A percentile compares a stretch with the other conserved stretches of the same genome.
Conservation (phyloP, 352 stramenopile species). For the Phytophthora meadii region DNA sequence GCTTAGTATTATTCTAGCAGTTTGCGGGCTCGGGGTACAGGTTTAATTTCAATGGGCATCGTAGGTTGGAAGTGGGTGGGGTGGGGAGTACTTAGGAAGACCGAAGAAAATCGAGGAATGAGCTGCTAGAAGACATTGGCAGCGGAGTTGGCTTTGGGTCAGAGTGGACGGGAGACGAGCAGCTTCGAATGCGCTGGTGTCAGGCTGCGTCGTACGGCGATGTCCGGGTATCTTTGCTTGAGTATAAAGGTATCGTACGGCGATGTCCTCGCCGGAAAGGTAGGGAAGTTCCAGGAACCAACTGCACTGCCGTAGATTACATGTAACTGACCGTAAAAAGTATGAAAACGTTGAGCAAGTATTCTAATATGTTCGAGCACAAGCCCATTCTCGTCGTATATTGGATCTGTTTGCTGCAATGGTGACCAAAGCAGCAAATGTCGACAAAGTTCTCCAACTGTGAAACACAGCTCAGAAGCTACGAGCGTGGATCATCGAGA, state of each 20-base stretch:
- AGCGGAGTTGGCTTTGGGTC: background rate
- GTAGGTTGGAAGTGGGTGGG: too few species aligned
- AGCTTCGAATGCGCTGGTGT: constrained; percentile 1
- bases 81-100: constrained; percentile 10
- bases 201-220: constrained; percentile 31
- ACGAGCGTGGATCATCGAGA: background rate
- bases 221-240: constrained; percentile 28
- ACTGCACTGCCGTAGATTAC: background rate
- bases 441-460: background rate
- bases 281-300: constrained; percentile 2
- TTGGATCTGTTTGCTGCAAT: too few species aligned
- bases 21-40: too few species aligned
- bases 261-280: constrained; percentile 14
- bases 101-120: constrained; percentile 31
- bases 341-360: too few species aligned
- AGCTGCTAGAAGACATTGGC: constrained; percentile 4
- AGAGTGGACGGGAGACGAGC: constrained; percentile 21
- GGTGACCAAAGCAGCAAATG: background rate
- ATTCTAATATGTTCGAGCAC: too few species aligned
- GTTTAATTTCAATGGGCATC: too few species aligned
- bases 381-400: too few species aligned
- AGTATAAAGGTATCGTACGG: constrained; percentile 34
- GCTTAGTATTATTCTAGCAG: too few species aligned
- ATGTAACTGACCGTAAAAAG: too few species aligned
- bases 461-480: background rate